A percentile compares a stretch with the other conserved stretches of the same genome.
Evolutionary conservation across 164 flowering plant genomes (phyloP).

Genomic region (Vitis labrusca): DNA sequence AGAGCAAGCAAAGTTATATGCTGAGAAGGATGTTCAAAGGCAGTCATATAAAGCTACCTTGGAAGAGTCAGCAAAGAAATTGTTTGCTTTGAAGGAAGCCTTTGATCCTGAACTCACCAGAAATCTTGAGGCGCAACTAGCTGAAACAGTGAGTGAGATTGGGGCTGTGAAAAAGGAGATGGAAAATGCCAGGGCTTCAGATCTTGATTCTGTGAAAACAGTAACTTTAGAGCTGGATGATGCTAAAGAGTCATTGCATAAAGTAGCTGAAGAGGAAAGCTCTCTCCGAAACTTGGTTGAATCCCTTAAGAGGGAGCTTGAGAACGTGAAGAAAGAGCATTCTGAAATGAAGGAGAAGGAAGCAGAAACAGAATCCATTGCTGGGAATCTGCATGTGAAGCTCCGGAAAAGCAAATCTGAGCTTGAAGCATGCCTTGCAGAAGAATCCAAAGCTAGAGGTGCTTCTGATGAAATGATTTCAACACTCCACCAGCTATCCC

Average conservation of each 20-base stretch:
- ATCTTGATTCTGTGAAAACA: constrained; percentile 59
- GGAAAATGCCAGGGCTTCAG: constrained; percentile 57
- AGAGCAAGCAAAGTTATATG: constrained; percentile 54
- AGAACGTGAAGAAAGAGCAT: constrained; percentile 75
- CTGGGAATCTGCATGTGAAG: constrained; percentile 70
- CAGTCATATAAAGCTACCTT: constrained; percentile 48
- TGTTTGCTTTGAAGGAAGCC: constrained; percentile 52
- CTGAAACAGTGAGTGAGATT: constrained; percentile 49
- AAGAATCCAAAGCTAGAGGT: constrained; percentile 54
- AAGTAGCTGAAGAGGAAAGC: constrained; percentile 77
- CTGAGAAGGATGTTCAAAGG: constrained; percentile 62
- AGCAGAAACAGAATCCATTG: constrained; percentile 72
- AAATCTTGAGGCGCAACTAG: constrained; percentile 52
- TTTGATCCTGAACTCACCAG: constrained; percentile 48
- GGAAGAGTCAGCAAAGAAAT: constrained; percentile 57
- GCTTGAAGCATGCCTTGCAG: constrained; percentile 65
- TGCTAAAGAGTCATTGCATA: constrained; percentile 76
- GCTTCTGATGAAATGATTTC: constrained; percentile 66
- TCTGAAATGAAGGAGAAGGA: constrained; percentile 72
- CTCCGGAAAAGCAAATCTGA: constrained; percentile 68
- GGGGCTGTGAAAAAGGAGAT: constrained; percentile 52
- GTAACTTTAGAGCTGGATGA: constrained; percentile 72
- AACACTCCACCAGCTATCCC: constrained; percentile 56
- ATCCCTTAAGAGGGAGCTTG: constrained; percentile 68
- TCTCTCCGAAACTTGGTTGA: constrained; percentile 57